Percentiles rank a stretch among this genome's conserved stretches.
Evolutionary conservation across 768 basidiomycete genomes (phyloP).

Genomic region (Phanerodontia chrysosporium): DNA sequence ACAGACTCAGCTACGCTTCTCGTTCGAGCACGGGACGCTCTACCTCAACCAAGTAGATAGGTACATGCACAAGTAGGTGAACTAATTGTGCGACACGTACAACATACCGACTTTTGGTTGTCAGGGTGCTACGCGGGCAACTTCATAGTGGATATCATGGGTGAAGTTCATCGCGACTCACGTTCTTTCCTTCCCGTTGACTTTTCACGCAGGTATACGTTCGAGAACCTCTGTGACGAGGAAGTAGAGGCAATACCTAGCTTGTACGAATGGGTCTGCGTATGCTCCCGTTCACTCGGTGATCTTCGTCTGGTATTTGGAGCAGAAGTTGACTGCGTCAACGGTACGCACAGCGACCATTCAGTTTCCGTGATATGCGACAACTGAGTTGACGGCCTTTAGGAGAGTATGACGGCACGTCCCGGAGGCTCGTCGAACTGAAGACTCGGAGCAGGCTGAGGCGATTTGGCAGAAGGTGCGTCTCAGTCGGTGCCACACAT

Average conservation of each 20-base stretch:
- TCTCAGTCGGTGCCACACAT: no score
- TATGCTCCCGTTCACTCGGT: conserved; percentile 3
- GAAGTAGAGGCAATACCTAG: neutral
- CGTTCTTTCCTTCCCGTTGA: neutral
- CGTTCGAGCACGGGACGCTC: no score
- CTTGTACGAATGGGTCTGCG: neutral
- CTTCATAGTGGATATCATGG: neutral
- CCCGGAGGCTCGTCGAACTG: conserved; percentile 4
- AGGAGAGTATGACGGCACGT: conserved; percentile 4
- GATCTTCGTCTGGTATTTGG: conserved; percentile 3
- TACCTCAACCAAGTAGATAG: no score
- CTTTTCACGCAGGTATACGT: no score
- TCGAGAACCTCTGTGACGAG: neutral
- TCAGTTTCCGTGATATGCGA: neutral
- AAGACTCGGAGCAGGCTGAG: neutral
- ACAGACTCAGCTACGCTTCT: no score
- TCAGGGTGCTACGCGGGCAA: neutral
- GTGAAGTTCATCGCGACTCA: neutral
- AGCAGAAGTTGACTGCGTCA: conserved; percentile 8
- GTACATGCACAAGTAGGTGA: neutral
- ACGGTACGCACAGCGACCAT: neutral
- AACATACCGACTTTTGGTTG: neutral
- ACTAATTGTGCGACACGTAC: no score
- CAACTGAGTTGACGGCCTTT: neutral
- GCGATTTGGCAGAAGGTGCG: neutral